Conservation (phyloP, 768 basidiomycete species). For the Calocera viscosa region DNA sequence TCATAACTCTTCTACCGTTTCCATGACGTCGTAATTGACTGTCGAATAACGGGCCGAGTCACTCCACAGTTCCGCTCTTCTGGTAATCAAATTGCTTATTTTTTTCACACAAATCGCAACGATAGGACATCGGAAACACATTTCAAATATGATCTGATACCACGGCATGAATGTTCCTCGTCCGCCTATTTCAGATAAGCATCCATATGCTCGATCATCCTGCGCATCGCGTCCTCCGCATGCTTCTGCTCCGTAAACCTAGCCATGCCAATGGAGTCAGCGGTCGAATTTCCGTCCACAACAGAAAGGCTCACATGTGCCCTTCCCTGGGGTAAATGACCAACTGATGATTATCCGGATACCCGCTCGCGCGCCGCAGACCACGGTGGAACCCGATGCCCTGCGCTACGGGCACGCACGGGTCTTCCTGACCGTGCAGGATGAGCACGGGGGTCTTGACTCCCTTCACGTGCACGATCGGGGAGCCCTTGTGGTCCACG, state of each 20-base stretch:
- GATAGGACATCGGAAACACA: too few species aligned
- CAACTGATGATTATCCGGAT: slow-evolving; percentile 11
- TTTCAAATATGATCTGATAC: too few species aligned
- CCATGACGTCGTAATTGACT: too few species aligned
- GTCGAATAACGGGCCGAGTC: too few species aligned
- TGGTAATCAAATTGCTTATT: too few species aligned
- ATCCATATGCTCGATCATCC: background rate
- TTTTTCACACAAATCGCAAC: too few species aligned
- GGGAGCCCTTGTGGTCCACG: slow-evolving; percentile 4
- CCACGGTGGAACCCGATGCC: slow-evolving; percentile 14
- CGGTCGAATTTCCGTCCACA: background rate
- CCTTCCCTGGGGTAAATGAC: slow-evolving; percentile 15
- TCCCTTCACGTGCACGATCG: slow-evolving; percentile 14
- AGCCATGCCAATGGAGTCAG: background rate
- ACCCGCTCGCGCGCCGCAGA: slow-evolving; percentile 12
- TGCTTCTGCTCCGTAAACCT: background rate
- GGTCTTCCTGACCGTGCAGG: slow-evolving; percentile 15
- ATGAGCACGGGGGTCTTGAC: slow-evolving; percentile 16
- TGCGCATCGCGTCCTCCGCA: slow-evolving; percentile 3
- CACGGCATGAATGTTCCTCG: too few species aligned
- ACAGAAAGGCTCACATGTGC: background rate
- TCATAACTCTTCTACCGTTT: too few species aligned
- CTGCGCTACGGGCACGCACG: slow-evolving; percentile 13
- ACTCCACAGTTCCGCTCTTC: too few species aligned
- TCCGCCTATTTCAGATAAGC: background rate